Conservation (phyloP, 2,329 filamentous ascomycete species). For the Exophiala oligosperma region DNA sequence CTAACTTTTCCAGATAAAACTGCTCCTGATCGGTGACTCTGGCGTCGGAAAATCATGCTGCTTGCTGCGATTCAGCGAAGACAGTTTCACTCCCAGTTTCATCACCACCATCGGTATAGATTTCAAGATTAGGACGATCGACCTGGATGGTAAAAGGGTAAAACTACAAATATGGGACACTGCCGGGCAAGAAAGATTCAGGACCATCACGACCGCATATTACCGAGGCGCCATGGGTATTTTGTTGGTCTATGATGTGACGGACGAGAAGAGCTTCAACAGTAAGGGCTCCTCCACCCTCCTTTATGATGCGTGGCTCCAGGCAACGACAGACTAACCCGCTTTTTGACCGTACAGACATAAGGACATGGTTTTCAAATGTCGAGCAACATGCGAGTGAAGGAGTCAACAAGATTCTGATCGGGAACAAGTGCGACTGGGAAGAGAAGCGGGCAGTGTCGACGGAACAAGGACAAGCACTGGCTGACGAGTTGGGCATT, state of each 20-base stretch:
- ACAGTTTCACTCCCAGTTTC: conserved; percentile 95
- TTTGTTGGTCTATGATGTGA: conserved; percentile 96
- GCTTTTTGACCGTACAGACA: conserved; percentile 62
- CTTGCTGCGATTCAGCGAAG: conserved; percentile 92
- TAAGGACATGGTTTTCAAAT: conserved; percentile 99
- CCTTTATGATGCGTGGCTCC: too few species aligned
- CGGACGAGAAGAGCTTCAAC: conserved; percentile 92
- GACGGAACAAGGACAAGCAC: conserved; percentile 86
- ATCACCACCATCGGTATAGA: conserved; percentile 99
- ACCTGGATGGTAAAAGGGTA: conserved; percentile 96
- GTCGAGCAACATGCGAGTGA: conserved; percentile 97
- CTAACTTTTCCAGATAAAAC: conserved; percentile 72
- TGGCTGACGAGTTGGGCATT: conserved; percentile 94
- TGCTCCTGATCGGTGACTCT: conserved; percentile 93
- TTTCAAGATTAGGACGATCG: conserved; percentile 99
- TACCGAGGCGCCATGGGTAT: conserved; percentile 99
- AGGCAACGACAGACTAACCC: background rate
- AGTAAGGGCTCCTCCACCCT: conserved; percentile 55
- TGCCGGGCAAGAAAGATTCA: conserved; percentile 95
- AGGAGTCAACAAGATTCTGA: conserved; percentile 99
- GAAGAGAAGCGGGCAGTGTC: conserved; percentile 96
- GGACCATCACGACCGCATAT: conserved; percentile 98
- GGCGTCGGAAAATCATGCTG: conserved; percentile 98
- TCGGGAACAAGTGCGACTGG: conserved; percentile 99
- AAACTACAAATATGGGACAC: conserved; percentile 99